phyloP scores from a whole-genome alignment of 148 eudicot species.

The Fagopyrum esculentum region DNA sequence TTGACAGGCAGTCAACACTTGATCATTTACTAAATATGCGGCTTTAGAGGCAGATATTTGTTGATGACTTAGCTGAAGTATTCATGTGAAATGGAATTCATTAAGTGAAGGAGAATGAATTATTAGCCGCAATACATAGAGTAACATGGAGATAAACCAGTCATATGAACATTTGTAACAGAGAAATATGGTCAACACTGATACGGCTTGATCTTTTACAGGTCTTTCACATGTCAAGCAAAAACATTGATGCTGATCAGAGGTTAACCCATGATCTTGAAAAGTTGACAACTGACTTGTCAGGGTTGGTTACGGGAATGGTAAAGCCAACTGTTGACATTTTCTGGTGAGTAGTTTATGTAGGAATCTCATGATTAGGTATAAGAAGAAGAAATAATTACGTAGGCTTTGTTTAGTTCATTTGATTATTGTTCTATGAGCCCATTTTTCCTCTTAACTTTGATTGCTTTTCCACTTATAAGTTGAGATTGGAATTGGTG shows the following conservation, averaged over 20 bases:
- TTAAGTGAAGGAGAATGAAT: background rate
- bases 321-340: conserved; percentile 97
- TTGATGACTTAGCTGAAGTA: background rate
- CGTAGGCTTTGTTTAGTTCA: background rate
- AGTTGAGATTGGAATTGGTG: conserved; percentile 5
- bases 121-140: background rate
- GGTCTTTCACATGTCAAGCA: conserved; percentile 79
- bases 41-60: background rate
- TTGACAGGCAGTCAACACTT: background rate
- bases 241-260: conserved; percentile 84
- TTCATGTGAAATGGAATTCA: background rate
- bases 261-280: conserved; percentile 89
- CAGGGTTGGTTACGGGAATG: conserved; percentile 94
- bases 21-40: background rate
- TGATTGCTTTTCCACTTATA: conserved; percentile 11
- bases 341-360: conserved; percentile 49
- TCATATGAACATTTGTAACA: background rate
- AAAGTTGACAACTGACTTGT: conserved; percentile 80
- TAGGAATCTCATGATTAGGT: background rate
- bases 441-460: conserved; percentile 9
- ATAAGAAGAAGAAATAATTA: background rate
- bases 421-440: background rate
- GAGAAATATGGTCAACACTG: background rate
- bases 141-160: background rate
- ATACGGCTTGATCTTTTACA: conserved; percentile 13